Percentiles rank a stretch among this genome's conserved stretches.
phyloP scores from a whole-genome alignment of 164 flowering plant species.

The Echeveria elegans region DNA sequence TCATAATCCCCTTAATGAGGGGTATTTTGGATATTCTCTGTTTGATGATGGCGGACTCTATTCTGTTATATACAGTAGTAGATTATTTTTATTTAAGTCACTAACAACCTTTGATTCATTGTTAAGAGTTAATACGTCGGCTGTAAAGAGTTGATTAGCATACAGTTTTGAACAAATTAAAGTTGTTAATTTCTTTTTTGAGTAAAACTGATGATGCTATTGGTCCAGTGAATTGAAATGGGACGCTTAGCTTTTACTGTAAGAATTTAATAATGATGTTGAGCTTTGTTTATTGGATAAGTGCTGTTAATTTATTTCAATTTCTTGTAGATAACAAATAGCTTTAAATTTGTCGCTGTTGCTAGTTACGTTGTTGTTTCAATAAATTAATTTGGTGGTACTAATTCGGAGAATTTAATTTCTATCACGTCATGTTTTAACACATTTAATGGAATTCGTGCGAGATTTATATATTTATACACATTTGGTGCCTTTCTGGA shows the following conservation, averaged over 20 bases:
- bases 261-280: not conserved
- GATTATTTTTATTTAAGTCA: not conserved
- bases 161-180: too few species aligned
- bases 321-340: not conserved
- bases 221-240: not conserved
- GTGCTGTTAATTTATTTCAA: too few species aligned
- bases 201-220: not conserved
- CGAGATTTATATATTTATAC: too few species aligned
- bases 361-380: not conserved
- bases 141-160: not conserved
- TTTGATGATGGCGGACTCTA: too few species aligned
- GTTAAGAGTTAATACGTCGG: not conserved
- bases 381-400: not conserved
- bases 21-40: too few species aligned
- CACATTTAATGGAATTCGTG: too few species aligned
- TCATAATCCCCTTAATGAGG: too few species aligned
- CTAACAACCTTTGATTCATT: not conserved
- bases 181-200: too few species aligned
- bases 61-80: too few species aligned
- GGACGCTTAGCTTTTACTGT: not conserved
- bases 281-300: too few species aligned
- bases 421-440: not conserved
- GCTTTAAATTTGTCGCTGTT: not conserved
- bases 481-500: too few species aligned
- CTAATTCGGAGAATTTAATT: not conserved